These are phyloP conservation scores for Aspergillus transmontanensis DNA, from an alignment of 2,329 filamentous ascomycete species.

Conservation along the genomic window DNA sequence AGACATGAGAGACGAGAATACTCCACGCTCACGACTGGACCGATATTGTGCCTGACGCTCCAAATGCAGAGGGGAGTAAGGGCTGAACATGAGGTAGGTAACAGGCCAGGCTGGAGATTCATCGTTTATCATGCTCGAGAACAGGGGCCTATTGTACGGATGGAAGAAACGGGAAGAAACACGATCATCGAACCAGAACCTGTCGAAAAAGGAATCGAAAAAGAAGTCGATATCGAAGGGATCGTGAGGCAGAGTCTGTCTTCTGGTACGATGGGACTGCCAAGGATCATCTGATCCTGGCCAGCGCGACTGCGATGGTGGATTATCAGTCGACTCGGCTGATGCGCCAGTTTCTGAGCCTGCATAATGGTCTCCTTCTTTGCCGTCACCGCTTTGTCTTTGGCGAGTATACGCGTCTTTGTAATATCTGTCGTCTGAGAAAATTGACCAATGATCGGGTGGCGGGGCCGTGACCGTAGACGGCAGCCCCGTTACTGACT, in stretches of 20 bases:
- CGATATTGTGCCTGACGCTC: conserved; percentile 48
- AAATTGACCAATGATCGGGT: conserved; percentile 38
- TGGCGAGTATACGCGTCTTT: conserved; percentile 24
- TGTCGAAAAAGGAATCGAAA: conserved; percentile 41
- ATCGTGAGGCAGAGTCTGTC: conserved; percentile 23
- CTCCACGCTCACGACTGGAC: conserved; percentile 28
- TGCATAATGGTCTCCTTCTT: conserved; percentile 4
- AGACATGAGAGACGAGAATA: conserved; percentile 39
- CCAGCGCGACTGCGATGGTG: conserved; percentile 16
- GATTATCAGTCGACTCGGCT: neutral
- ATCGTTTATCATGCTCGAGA: conserved; percentile 35
- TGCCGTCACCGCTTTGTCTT: conserved; percentile 13
- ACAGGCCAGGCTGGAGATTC: conserved; percentile 44
- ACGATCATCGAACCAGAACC: conserved; percentile 34
- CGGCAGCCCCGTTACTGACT: conserved; percentile 53
- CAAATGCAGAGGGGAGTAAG: conserved; percentile 59
- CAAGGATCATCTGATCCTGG: conserved; percentile 25
- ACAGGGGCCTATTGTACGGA: conserved; percentile 30
- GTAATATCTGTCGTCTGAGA: conserved; percentile 34
- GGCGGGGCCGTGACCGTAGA: conserved; percentile 36
- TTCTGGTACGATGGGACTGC: conserved; percentile 27
- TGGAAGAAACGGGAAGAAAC: conserved; percentile 33
- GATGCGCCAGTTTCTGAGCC: conserved; percentile 9
- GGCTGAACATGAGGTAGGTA: conserved; percentile 49
- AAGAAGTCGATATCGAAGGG: conserved; percentile 37